These are phyloP conservation scores for Xylaria sp. DNA, from an alignment of 495 filamentous ascomycete species.

Conservation along the genomic window DNA sequence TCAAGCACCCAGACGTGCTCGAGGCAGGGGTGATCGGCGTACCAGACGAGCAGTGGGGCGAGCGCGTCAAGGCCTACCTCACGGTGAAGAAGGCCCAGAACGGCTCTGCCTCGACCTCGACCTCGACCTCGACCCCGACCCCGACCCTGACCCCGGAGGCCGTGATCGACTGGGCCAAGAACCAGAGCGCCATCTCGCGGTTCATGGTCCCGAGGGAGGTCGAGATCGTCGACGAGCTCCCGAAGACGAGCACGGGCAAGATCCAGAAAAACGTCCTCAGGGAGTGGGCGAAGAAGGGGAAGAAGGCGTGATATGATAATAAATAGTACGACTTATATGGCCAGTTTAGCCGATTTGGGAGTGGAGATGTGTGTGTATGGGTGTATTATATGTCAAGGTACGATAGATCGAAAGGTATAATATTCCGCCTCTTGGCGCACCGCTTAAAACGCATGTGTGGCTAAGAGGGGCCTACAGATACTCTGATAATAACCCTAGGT, in stretches of 20 bases:
- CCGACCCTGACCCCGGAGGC: slow-evolving; percentile 69
- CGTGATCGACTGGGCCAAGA: slow-evolving; percentile 85
- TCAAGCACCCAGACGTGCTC: slow-evolving; percentile 83
- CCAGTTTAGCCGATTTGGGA: background rate
- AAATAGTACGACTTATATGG: no score
- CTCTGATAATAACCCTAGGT: background rate
- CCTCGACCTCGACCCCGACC: slow-evolving; percentile 60
- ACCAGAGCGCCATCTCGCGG: slow-evolving; percentile 77
- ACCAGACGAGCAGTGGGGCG: slow-evolving; percentile 90
- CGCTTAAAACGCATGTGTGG: background rate
- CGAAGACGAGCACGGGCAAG: slow-evolving; percentile 97
- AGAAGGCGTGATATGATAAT: slow-evolving; percentile 13
- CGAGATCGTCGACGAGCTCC: slow-evolving; percentile 84
- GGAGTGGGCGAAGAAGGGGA: slow-evolving; percentile 76
- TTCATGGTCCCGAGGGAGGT: slow-evolving; percentile 98
- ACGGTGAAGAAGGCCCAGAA: slow-evolving; percentile 71
- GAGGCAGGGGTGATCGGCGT: slow-evolving; percentile 93
- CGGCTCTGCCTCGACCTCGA: slow-evolving; percentile 57
- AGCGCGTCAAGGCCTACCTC: slow-evolving; percentile 91
- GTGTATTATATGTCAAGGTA: background rate
- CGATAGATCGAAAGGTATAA: background rate
- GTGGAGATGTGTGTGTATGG: background rate
- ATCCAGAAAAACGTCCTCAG: slow-evolving; percentile 92
- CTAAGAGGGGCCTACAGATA: background rate
- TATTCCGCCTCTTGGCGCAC: no score